Conservation (phyloP, 495 filamentous ascomycete species). For the Hyaloscypha bicolor region DNA sequence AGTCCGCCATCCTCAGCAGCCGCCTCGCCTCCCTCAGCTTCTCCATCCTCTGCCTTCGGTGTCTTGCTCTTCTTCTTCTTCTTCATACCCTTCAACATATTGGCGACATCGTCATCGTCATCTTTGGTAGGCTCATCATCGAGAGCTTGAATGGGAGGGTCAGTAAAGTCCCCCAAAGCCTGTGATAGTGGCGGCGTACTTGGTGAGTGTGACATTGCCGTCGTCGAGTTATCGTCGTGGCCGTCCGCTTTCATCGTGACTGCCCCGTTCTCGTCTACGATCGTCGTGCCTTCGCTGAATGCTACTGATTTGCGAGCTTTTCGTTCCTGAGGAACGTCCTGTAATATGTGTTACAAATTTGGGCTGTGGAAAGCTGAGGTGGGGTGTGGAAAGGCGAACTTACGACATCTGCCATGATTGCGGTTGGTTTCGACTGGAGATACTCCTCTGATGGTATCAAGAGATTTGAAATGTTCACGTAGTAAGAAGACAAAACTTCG, state of each 20-base stretch:
- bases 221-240: constrained; percentile 63
- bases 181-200: constrained; percentile 60
- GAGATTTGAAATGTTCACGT: not conserved
- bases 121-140: constrained; percentile 32
- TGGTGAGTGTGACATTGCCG: constrained; percentile 67
- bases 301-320: constrained; percentile 87
- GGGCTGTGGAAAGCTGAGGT: constrained; percentile 14
- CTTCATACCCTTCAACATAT: constrained; percentile 78
- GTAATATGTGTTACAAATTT: constrained; percentile 38
- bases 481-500: not conserved
- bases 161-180: constrained; percentile 53
- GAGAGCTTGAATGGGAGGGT: constrained; percentile 36
- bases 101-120: constrained; percentile 67
- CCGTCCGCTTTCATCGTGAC: constrained; percentile 66
- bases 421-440: constrained; percentile 17
- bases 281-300: constrained; percentile 80
- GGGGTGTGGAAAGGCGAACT: constrained; percentile 12
- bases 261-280: constrained; percentile 83
- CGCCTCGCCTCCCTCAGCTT: constrained; percentile 53
- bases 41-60: constrained; percentile 68
- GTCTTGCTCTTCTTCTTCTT: constrained; percentile 81
- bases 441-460: not conserved
- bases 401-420: constrained; percentile 45
- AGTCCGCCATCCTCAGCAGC: constrained; percentile 56
- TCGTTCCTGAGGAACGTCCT: constrained; percentile 42